Evolutionary conservation across 1,139 yeast species (phyloP).

Genomic region (Taiozyma sp.): DNA sequence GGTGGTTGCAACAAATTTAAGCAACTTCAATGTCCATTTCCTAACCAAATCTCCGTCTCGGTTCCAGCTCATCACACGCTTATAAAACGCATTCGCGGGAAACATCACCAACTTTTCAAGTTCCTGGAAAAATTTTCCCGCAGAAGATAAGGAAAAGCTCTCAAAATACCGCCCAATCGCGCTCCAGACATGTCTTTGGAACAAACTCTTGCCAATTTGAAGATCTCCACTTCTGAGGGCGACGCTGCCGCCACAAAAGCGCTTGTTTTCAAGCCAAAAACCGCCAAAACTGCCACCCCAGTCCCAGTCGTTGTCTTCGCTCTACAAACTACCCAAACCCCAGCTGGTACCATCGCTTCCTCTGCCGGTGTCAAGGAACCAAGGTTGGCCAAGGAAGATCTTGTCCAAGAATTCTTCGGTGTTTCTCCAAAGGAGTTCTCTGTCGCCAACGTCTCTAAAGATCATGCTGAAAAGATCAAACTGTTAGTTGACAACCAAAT

Average conservation of each 20-base stretch:
- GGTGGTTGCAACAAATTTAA: too few species aligned
- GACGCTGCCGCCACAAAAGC: conserved; percentile 56
- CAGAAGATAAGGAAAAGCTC: background rate
- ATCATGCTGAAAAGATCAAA: conserved; percentile 59
- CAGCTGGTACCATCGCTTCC: conserved; percentile 59
- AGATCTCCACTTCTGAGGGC: conserved; percentile 38
- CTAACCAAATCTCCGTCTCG: background rate
- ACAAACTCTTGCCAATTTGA: conserved; percentile 52
- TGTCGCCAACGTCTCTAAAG: conserved; percentile 50
- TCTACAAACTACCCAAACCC: conserved; percentile 64
- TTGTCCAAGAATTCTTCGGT: conserved; percentile 63
- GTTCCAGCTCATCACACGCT: too few species aligned
- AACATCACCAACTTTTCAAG: background rate
- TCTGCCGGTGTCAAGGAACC: conserved; percentile 79
- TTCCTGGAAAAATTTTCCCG: background rate
- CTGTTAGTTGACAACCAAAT: conserved; percentile 61
- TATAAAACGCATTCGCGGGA: background rate
- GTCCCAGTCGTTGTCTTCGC: conserved; percentile 83
- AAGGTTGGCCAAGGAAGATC: conserved; percentile 79
- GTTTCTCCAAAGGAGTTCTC: conserved; percentile 64
- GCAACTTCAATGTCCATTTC: too few species aligned
- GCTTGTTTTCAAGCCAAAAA: conserved; percentile 86
- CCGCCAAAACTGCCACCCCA: conserved; percentile 79
- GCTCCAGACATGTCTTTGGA: conserved; percentile 45
- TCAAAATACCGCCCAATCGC: background rate